phyloP scores from a whole-genome alignment of 2,329 filamentous ascomycete genomes.

The Pezicula rhizophila region DNA sequence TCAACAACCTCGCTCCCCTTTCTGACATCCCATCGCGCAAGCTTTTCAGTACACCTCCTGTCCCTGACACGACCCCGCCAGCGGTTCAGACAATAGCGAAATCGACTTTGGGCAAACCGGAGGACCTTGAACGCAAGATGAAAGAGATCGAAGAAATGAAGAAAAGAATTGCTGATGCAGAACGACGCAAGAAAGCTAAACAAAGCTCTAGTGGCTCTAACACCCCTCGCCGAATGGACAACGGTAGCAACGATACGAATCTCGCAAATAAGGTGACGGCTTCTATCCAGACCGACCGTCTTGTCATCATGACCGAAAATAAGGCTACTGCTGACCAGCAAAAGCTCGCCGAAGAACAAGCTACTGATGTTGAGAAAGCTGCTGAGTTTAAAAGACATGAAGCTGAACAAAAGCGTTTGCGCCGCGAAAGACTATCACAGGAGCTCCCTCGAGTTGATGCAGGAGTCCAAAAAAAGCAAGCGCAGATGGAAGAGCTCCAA shows the following conservation, averaged over 20 bases:
- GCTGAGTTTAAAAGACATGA: conserved; percentile 18
- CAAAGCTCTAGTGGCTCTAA: conserved; percentile 21
- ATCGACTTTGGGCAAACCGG: conserved; percentile 14
- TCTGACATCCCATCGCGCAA: conserved; percentile 30
- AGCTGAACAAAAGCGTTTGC: conserved; percentile 23
- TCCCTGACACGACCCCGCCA: conserved; percentile 19
- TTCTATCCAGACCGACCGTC: conserved; percentile 21
- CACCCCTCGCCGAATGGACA: conserved; percentile 18
- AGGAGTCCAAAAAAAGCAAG: conserved; percentile 23
- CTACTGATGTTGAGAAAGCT: conserved; percentile 16
- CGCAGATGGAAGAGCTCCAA: conserved; percentile 22
- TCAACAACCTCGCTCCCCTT: conserved; percentile 41
- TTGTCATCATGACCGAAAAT: conserved; percentile 13
- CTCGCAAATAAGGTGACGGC: conserved; percentile 17
- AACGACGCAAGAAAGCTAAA: conserved; percentile 22
- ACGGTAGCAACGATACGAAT: conserved; percentile 6
- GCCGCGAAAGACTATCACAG: conserved; percentile 25
- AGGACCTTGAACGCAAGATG: conserved; percentile 45
- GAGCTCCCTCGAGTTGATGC: conserved; percentile 27
- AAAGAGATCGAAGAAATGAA: conserved; percentile 57
- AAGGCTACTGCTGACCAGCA: conserved; percentile 18
- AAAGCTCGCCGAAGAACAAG: conserved; percentile 20
- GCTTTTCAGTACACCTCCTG: conserved; percentile 21
- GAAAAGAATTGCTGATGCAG: conserved; percentile 28
- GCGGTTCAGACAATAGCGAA: conserved; percentile 11